Percentiles rank a stretch among this genome's conserved stretches.
Conservation (phyloP, 2,329 filamentous ascomycete genomes). For the Talaromyces sp. region DNA sequence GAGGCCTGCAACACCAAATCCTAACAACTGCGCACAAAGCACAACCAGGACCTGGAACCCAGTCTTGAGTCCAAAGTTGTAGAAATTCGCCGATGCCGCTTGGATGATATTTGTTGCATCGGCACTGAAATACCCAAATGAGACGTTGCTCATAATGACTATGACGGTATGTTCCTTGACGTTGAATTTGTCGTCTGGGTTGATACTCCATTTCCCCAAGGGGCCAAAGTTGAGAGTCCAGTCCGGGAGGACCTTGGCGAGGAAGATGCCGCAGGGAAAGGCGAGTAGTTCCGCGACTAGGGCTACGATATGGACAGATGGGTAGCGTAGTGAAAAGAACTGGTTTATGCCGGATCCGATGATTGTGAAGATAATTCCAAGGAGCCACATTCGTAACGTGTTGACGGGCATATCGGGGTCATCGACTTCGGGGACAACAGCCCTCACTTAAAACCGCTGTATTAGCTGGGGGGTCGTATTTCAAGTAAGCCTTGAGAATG, state of each 20-base stretch:
- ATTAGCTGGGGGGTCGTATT: not conserved
- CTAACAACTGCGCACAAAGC: conserved; percentile 36
- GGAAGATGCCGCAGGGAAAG: conserved; percentile 37
- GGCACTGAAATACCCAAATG: conserved; percentile 44
- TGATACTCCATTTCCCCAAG: conserved; percentile 25
- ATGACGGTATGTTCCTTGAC: conserved; percentile 45
- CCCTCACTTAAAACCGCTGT: conserved; percentile 14
- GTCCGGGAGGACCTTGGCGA: conserved; percentile 38
- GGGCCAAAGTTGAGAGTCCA: conserved; percentile 21
- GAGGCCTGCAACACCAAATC: conserved; percentile 39
- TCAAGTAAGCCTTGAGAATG: not conserved
- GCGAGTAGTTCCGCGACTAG: conserved; percentile 43
- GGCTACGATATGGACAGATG: conserved; percentile 41
- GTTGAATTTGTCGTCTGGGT: conserved; percentile 43
- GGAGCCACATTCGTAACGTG: conserved; percentile 38
- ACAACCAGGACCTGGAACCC: conserved; percentile 37
- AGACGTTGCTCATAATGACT: conserved; percentile 47
- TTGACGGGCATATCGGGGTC: conserved; percentile 26
- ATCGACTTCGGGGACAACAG: conserved; percentile 25
- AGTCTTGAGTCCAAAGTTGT: conserved; percentile 37
- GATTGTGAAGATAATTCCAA: conserved; percentile 44
- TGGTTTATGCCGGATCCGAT: conserved; percentile 44
- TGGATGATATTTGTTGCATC: conserved; percentile 46
- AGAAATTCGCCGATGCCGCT: conserved; percentile 35
- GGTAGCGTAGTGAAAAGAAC: conserved; percentile 45